Base-by-base conservation (phyloP, 495 filamentous ascomycete genomes). In the Hyphodiscus hymeniophilus region DNA sequence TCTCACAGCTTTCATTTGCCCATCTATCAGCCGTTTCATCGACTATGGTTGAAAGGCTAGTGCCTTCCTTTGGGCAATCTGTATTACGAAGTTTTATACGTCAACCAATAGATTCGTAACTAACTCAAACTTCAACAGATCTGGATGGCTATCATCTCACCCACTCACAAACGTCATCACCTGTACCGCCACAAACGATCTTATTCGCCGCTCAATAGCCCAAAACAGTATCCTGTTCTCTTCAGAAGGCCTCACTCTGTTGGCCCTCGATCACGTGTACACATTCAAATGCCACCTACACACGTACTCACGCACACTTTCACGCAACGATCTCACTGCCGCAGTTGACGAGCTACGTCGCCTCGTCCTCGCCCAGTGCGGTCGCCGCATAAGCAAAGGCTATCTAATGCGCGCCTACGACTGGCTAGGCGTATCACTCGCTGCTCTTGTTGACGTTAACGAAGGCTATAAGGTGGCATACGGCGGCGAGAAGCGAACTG, bases 221-320 rank as follows among this genome's bases (percentile, higher is more conserved):
- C 83, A 87, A 57, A 82, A 86, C 55, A 78, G 85, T 41, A 66
- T 82, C 24, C 65, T 87, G 45, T 87, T 83, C 68, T 74, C 77
- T 22, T 76, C 80, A n/a, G 81, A 82, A 38, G 80, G 79, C 30
- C 65, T 89, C 24, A 84, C 76, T 0, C 61, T 87, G 24, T 63
- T 87, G 0, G 78, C 76, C 13, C 73, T 87, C 35, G 83, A 89
- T 61, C 75, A 81, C 47, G 68, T 87, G 55, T 87, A 85, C 63
- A 85, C 76, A 35, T 81, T 89, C 67, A 84, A 85, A 56, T 71
- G 74, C 26, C 70, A 77, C 3, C 69, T 86, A 2, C 36, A 62
- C 55, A 31, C 42, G 34, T 60, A 60, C 44, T 54, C 54, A 2
- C 48, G 41, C 17, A 39, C 59, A 7, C 52, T 48, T 50, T 52